Percentiles rank a stretch among this genome's conserved stretches.
phyloP scores from a whole-genome alignment of 2,329 filamentous ascomycete species.

The Periconia digitata region DNA sequence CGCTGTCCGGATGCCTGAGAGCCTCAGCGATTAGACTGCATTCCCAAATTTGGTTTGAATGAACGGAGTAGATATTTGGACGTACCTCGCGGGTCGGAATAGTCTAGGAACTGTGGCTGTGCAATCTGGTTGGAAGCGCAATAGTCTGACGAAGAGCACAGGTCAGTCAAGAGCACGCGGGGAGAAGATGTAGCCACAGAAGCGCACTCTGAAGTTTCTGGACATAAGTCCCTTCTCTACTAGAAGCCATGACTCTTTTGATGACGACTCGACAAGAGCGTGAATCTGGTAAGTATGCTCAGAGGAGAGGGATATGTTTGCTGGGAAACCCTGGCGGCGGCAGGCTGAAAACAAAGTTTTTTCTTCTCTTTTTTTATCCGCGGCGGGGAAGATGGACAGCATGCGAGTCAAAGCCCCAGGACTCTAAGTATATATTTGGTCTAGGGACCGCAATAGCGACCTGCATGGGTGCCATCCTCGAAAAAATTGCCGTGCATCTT shows the following conservation, averaged over 20 bases:
- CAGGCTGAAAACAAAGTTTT: slow-evolving; percentile 18
- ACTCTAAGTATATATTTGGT: slow-evolving; percentile 39
- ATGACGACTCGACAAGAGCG: background rate
- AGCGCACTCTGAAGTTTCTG: slow-evolving; percentile 37
- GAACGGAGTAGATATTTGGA: no score
- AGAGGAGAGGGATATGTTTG: background rate
- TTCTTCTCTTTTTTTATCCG: background rate
- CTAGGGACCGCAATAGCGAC: slow-evolving; percentile 19
- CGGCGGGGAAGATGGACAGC: slow-evolving; percentile 20
- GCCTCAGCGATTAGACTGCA: slow-evolving; percentile 4
- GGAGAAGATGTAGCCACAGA: slow-evolving; percentile 1
- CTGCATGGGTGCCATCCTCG: slow-evolving; percentile 27
- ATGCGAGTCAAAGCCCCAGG: slow-evolving; percentile 21
- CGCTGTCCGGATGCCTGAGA: slow-evolving; percentile 36
- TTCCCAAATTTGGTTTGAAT: background rate
- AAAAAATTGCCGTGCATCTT: no score
- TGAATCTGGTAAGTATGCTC: background rate
- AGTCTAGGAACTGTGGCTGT: slow-evolving; percentile 41
- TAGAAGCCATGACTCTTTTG: slow-evolving; percentile 28
- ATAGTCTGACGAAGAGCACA: slow-evolving; percentile 23
- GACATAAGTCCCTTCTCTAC: slow-evolving; percentile 28
- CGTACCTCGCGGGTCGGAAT: slow-evolving; percentile 41
- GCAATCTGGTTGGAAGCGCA: slow-evolving; percentile 37
- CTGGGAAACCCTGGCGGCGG: background rate
- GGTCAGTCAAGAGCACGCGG: slow-evolving; percentile 15